phyloP scores from a whole-genome alignment of 1,139 yeast species.

The Scheffersomyces parashehatae region DNA sequence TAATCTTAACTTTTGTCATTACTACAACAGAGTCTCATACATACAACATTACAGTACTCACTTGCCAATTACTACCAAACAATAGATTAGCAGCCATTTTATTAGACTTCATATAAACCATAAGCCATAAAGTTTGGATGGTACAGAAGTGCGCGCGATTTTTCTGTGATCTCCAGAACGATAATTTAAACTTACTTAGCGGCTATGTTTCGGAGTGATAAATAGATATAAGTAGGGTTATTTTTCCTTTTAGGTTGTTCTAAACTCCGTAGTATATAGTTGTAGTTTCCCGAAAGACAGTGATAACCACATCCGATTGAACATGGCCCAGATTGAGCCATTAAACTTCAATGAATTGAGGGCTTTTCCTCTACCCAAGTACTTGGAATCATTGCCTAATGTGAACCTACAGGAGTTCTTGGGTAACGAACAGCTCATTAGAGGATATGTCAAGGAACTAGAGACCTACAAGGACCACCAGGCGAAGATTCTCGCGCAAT shows the following conservation, averaged over 20 bases:
- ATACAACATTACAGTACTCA: too few species aligned
- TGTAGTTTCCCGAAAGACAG: not conserved
- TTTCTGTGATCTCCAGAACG: too few species aligned
- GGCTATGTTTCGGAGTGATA: too few species aligned
- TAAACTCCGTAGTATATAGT: not conserved
- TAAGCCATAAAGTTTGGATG: too few species aligned
- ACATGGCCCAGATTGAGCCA: constrained; percentile 5
- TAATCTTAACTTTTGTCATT: too few species aligned
- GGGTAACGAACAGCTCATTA: constrained; percentile 27
- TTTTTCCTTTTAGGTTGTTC: not conserved
- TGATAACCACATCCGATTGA: not conserved
- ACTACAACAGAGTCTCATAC: too few species aligned
- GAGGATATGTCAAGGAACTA: constrained; percentile 32
- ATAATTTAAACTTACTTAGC: too few species aligned
- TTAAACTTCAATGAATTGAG: constrained; percentile 12
- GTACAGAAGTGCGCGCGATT: too few species aligned
- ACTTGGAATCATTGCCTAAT: constrained; percentile 30
- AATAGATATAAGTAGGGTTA: too few species aligned
- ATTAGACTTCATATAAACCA: too few species aligned
- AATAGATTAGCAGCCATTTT: too few species aligned
- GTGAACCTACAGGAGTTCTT: constrained; percentile 27
- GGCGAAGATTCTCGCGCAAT: constrained; percentile 14
- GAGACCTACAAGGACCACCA: constrained; percentile 22
- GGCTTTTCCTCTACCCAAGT: constrained; percentile 32
- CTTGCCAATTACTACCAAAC: too few species aligned